Percentiles rank a stretch among this genome's conserved stretches.
phyloP scores from a whole-genome alignment of 192 early-diverging fungal species.

The Backusella australiensis region DNA sequence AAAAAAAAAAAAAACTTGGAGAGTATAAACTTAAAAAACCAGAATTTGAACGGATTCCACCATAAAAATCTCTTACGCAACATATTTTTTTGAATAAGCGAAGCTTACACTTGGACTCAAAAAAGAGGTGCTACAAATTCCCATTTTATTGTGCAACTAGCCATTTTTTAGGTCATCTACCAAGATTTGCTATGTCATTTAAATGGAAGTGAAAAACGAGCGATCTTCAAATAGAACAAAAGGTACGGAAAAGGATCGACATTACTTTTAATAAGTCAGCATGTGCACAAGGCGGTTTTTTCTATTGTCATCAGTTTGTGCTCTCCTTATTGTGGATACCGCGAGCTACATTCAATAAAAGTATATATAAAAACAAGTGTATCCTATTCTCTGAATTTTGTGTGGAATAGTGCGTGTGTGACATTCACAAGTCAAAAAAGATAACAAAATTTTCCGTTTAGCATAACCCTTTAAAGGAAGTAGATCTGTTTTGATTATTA shows the following conservation, averaged over 20 bases:
- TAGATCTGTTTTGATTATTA: not conserved
- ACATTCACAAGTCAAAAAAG: not conserved
- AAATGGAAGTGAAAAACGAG: conserved; percentile 1
- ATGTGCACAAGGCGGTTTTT: not conserved
- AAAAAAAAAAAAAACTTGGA: not conserved
- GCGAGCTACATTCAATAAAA: not conserved
- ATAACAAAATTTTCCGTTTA: not conserved
- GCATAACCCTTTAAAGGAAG: not conserved
- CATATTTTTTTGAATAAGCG: not conserved
- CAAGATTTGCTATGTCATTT: not conserved
- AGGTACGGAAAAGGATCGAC: not conserved
- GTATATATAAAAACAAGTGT: not conserved
- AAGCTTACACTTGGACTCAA: not conserved
- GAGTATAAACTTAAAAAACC: too few relatives aligned
- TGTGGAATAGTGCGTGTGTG: not conserved
- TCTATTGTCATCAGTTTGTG: too few relatives aligned
- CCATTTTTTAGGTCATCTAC: not conserved
- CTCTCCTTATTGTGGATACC: not conserved
- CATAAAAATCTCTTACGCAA: not conserved
- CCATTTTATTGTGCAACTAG: not conserved
- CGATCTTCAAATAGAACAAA: not conserved
- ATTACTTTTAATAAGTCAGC: not conserved
- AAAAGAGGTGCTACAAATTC: not conserved
- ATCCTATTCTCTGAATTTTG: not conserved
- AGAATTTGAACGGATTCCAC: not conserved